Base-by-base conservation (phyloP, 176 grass and related monocot genomes). In the Triticum urartu region DNA sequence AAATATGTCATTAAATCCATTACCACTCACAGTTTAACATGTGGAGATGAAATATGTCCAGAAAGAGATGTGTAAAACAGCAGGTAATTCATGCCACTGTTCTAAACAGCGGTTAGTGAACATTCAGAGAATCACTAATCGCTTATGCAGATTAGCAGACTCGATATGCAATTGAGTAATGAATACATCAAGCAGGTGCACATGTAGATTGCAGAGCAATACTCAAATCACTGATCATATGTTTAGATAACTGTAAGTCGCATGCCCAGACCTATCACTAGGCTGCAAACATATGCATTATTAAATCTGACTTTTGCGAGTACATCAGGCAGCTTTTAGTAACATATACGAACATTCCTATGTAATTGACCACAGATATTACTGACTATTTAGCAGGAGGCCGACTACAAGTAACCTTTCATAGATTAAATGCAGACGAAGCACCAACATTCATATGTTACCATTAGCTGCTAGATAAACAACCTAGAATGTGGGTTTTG, bases 401-500 rank as follows among this genome's bases (percentile, higher is more conserved):
- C 35, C 13, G 0, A 64, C 21, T 18, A 14, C 36, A 30, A 20
- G 38, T 65, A 65, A 28, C 36, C 58, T 80, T 66, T 47, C 14
- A 4, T 14, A 64, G 64, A 28, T 64, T 60, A 11, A 43, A 64
- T 45, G 22, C 42, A 80, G 64, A 80, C 43, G 36, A 45, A 43
- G 18, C 7, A 67, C 11, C 11, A 22, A 8, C 35, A 68, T 25
- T 69, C 21, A 58, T 18, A 34, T 38, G 13, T 38, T 38, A 81
- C 22, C 66, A 22, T 52, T 69, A 21, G 26, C 52, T 70, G 64
- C 80, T 56, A 56, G 42, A 36, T 47, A 47, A 47, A 47, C 11
- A 52, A 70, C 64, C 79, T 83, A 60, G 72, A 78, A 21, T 65
- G 40, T 72, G 45, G 22, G 22, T 72, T 5, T 78, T 65, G 43